phyloP scores from a whole-genome alignment of 148 eudicot genomes.

The Rhododendron henanense region DNA sequence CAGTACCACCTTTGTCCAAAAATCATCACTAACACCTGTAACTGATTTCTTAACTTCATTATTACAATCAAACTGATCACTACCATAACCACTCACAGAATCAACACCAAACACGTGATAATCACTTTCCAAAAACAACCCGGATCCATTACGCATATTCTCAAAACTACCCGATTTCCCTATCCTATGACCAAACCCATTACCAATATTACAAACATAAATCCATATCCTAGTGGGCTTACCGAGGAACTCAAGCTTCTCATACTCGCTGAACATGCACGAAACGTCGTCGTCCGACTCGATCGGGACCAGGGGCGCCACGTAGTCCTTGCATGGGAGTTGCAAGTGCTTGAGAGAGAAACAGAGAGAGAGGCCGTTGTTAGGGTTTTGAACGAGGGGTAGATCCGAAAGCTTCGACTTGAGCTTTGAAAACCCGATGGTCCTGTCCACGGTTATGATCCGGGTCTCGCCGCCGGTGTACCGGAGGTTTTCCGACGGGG shows the following conservation, averaged over 20 bases:
- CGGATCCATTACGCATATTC: background rate
- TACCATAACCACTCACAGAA: background rate
- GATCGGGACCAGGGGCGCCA: background rate
- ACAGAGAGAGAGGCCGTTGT: background rate
- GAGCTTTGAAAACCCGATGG: conserved; percentile 9
- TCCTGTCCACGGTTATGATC: conserved; percentile 23
- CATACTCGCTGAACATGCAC: conserved; percentile 18
- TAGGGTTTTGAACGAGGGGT: background rate
- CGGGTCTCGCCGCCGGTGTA: conserved; percentile 36
- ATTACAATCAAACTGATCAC: background rate
- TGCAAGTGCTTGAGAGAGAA: conserved; percentile 1
- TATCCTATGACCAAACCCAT: background rate
- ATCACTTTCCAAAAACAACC: background rate
- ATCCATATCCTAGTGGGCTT: conserved; percentile 21
- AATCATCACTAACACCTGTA: background rate
- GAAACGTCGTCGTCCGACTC: conserved; percentile 22
- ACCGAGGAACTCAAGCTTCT: conserved; percentile 10
- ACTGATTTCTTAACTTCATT: background rate
- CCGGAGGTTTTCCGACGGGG: conserved; percentile 14
- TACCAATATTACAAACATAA: conserved; percentile 6
- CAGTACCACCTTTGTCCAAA: conserved; percentile 9
- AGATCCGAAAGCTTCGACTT: conserved; percentile 10
- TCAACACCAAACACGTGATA: background rate
- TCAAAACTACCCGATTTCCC: background rate
- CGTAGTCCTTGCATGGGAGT: background rate